Evolutionary conservation across 371 early-diverging fungal genomes (phyloP).

Genomic region (Syncephalastrum monosporum): DNA sequence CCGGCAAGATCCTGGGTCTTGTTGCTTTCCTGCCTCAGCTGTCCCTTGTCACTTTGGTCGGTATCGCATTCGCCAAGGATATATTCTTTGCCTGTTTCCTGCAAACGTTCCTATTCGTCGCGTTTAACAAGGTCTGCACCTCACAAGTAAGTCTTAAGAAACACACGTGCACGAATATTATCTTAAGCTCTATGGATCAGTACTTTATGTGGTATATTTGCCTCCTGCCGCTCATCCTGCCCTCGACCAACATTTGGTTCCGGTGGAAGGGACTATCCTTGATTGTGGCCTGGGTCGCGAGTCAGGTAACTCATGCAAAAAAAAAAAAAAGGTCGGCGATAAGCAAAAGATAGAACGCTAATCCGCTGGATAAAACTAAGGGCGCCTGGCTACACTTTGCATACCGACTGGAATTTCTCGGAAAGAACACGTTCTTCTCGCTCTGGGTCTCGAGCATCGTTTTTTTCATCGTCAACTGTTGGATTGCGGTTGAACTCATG

Average conservation of each 20-base stretch:
- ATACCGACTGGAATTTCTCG: constrained; percentile 85
- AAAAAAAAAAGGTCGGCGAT: background rate
- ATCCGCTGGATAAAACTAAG: constrained; percentile 39
- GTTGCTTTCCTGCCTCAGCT: constrained; percentile 81
- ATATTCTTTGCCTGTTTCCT: constrained; percentile 85
- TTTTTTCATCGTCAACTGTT: constrained; percentile 70
- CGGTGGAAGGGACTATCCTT: constrained; percentile 60
- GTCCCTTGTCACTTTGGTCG: constrained; percentile 55
- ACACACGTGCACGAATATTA: background rate
- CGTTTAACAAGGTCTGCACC: constrained; percentile 96
- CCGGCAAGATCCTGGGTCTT: constrained; percentile 48
- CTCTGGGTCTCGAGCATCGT: constrained; percentile 72
- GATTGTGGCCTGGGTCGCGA: constrained; percentile 69
- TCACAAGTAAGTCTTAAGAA: constrained; percentile 72
- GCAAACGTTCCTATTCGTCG: constrained; percentile 95
- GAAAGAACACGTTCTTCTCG: constrained; percentile 73
- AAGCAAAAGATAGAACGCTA: background rate
- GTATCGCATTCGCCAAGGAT: constrained; percentile 75
- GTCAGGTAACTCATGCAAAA: constrained; percentile 49
- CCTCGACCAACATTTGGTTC: constrained; percentile 55
- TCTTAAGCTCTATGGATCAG: constrained; percentile 30
- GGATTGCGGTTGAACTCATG: constrained; percentile 69
- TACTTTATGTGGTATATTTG: constrained; percentile 99
- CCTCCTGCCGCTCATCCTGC: constrained; percentile 84
- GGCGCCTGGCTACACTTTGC: constrained; percentile 84